Conservation (phyloP, 139 green algal genomes). For the Marvania coccoides region DNA sequence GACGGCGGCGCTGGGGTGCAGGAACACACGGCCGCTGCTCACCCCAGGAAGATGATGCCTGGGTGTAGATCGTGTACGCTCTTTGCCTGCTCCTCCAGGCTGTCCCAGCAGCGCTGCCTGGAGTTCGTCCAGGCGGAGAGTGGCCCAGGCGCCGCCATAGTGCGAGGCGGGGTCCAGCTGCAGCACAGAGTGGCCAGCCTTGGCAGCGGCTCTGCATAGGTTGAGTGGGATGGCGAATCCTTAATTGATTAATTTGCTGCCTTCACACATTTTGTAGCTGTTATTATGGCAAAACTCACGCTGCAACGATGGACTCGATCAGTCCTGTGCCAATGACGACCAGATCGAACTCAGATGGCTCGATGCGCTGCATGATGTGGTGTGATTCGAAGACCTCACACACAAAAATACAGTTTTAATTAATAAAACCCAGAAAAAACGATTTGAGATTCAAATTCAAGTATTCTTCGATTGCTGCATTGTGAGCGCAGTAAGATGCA, state of each 20-base stretch:
- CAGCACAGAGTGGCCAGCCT: slow-evolving; percentile 66
- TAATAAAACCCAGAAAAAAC: too few relatives aligned
- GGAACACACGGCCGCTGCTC: too few relatives aligned
- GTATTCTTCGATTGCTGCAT: too few relatives aligned
- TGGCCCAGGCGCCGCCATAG: slow-evolving; percentile 71
- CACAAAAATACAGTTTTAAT: too few relatives aligned
- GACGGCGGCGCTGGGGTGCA: background rate
- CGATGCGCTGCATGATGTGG: too few relatives aligned
- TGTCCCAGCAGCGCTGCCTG: slow-evolving; percentile 3
- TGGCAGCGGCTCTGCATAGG: slow-evolving; percentile 44
- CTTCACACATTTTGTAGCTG: too few relatives aligned
- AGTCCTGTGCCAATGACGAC: slow-evolving; percentile 54
- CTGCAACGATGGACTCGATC: slow-evolving; percentile 48
- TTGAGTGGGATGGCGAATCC: background rate
- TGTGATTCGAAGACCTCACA: too few relatives aligned
- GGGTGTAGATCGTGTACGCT: too few relatives aligned
- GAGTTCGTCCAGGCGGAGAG: slow-evolving; percentile 25
- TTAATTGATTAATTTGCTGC: background rate
- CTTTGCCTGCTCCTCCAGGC: too few relatives aligned
- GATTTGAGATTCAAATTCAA: too few relatives aligned
- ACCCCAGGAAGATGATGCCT: too few relatives aligned
- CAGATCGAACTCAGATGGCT: slow-evolving; percentile 44
- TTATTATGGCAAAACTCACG: slow-evolving; percentile 22
- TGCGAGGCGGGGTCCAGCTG: slow-evolving; percentile 62
- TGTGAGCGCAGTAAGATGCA: too few relatives aligned